Percentiles rank a stretch among this genome's conserved stretches.
Evolutionary conservation across 2,329 filamentous ascomycete species (phyloP).

Genomic region (Xylaria hypoxylon): DNA sequence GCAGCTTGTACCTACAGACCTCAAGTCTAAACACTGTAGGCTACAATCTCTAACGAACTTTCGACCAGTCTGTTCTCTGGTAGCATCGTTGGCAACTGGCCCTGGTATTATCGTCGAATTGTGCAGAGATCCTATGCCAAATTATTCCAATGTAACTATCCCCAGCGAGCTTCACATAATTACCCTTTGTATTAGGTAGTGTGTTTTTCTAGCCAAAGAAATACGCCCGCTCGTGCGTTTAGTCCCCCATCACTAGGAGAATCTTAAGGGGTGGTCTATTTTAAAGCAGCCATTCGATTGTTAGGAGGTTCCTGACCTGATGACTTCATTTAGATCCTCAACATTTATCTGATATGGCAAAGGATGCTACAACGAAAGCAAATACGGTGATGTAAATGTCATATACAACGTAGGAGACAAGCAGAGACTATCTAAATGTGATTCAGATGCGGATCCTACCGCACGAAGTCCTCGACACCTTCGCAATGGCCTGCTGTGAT

Average conservation of each 20-base stretch:
- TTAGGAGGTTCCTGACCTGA: background rate
- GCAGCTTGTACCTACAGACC: slow-evolving; percentile 15
- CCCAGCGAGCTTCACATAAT: background rate
- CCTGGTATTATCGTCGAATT: background rate
- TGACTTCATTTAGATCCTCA: background rate
- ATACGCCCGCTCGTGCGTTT: background rate
- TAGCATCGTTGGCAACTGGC: slow-evolving; percentile 6
- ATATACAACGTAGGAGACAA: slow-evolving; percentile 8
- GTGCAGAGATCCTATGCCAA: background rate
- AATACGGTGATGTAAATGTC: background rate
- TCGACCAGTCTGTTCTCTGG: background rate
- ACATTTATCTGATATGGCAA: background rate
- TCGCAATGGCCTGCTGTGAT: slow-evolving; percentile 42
- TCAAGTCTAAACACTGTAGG: background rate
- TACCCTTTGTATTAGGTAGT: background rate
- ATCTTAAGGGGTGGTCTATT: background rate
- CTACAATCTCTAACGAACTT: background rate
- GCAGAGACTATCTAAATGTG: slow-evolving; percentile 11
- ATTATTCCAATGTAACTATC: background rate
- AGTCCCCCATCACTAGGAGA: background rate
- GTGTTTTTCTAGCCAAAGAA: background rate
- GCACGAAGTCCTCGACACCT: slow-evolving; percentile 34
- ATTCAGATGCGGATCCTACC: slow-evolving; percentile 34
- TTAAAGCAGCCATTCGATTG: background rate
- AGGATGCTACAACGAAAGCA: background rate